Conservation (phyloP, 441 rosid species). For the Heliophila coronopifolia region DNA sequence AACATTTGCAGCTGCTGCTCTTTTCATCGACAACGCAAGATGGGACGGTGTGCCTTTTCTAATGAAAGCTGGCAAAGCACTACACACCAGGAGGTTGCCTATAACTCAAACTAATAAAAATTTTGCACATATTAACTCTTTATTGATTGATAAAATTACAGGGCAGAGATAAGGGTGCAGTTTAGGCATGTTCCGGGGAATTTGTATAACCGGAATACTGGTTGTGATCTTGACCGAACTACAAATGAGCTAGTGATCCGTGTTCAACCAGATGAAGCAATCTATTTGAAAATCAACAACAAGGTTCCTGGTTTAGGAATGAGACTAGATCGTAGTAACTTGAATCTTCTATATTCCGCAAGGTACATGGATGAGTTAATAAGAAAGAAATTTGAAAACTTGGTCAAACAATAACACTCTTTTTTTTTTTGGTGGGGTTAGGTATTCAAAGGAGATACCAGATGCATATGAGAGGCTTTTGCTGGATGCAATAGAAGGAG, state of each 20-base stretch:
- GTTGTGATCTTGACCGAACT: slow-evolving; percentile 66
- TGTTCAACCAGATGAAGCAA: slow-evolving; percentile 91
- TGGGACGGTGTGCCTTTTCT: slow-evolving; percentile 97
- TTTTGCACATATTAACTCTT: too few species aligned
- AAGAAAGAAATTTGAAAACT: too few species aligned
- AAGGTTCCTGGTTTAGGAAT: slow-evolving; percentile 93
- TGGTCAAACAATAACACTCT: too few species aligned
- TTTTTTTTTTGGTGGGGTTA: too few species aligned
- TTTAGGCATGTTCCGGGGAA: slow-evolving; percentile 85
- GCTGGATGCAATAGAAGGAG: slow-evolving; percentile 85
- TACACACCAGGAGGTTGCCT: slow-evolving; percentile 73
- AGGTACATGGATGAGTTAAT: slow-evolving; percentile 41
- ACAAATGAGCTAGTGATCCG: slow-evolving; percentile 90
- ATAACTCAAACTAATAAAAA: too few species aligned
- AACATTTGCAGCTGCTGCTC: slow-evolving; percentile 93
- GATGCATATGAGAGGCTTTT: slow-evolving; percentile 94
- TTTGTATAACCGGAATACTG: slow-evolving; percentile 61
- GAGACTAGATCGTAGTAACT: slow-evolving; percentile 78
- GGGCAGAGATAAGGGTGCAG: slow-evolving; percentile 67
- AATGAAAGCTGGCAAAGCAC: slow-evolving; percentile 92
- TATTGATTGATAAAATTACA: slow-evolving; percentile 29
- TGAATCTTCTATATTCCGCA: slow-evolving; percentile 81
- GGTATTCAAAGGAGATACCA: slow-evolving; percentile 91
- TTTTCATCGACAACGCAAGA: slow-evolving; percentile 87
- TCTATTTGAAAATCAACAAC: slow-evolving; percentile 88